A percentile compares a stretch with the other conserved stretches of the same genome.
phyloP scores from a whole-genome alignment of 495 filamentous ascomycete species.

The Penicillium bialowiezense region DNA sequence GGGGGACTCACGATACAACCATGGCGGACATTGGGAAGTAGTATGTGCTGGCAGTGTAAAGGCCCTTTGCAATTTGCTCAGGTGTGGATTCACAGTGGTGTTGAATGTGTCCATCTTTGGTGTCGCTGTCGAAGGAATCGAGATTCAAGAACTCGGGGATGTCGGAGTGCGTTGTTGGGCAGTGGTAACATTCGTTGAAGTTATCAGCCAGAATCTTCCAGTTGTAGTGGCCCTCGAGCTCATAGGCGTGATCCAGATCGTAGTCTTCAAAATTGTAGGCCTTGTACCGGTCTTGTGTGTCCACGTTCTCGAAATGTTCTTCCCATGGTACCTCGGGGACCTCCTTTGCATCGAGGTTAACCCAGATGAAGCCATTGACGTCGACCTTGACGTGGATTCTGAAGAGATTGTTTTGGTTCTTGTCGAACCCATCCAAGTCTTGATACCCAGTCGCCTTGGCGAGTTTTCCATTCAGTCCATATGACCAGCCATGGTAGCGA shows the following conservation, averaged over 20 bases:
- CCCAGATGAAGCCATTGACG: constrained; percentile 52
- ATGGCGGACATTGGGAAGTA: constrained; percentile 45
- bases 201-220: constrained; percentile 64
- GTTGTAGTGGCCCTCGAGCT: constrained; percentile 47
- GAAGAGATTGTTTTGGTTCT: constrained; percentile 42
- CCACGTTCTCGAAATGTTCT: constrained; percentile 43
- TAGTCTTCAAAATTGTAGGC: constrained; percentile 60
- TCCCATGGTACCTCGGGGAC: constrained; percentile 42
- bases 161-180: constrained; percentile 47
- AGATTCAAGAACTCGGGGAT: constrained; percentile 46
- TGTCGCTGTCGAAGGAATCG: constrained; percentile 40
- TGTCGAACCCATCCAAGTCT: constrained; percentile 49
- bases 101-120: constrained; percentile 39
- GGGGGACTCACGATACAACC: constrained; percentile 43
- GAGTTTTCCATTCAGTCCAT: constrained; percentile 52
- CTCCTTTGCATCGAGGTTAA: constrained; percentile 46
- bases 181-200: constrained; percentile 65
- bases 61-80: constrained; percentile 34
- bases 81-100: constrained; percentile 41
- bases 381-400: constrained; percentile 45
- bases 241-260: constrained; percentile 53
- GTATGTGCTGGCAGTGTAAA: constrained; percentile 40
- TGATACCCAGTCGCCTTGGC: constrained; percentile 56
- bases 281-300: constrained; percentile 42
- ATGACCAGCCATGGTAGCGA: constrained; percentile 49